Evolutionary conservation across 2,329 filamentous ascomycete species (phyloP).

Genomic region (Penicillium sp.): DNA sequence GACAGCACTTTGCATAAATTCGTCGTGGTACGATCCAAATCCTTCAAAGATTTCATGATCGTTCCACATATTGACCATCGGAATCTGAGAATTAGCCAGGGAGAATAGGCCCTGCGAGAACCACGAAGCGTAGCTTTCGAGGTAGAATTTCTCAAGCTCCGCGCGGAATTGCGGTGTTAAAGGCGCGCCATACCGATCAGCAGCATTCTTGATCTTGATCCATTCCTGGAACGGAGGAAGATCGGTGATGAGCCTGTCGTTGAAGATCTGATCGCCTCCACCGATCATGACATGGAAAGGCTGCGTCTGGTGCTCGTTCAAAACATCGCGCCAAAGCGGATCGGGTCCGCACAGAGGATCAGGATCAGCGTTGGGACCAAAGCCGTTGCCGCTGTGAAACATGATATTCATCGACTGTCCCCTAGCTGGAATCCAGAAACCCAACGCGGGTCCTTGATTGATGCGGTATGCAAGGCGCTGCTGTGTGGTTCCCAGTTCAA

Average conservation of each 20-base stretch:
- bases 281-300: conserved; percentile 99
- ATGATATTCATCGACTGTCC: conserved; percentile 94
- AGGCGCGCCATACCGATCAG: conserved; percentile 70
- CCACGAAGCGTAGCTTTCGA: conserved; percentile 86
- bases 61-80: conserved; percentile 98
- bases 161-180: conserved; percentile 79
- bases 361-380: conserved; percentile 71
- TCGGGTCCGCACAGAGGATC: conserved; percentile 85
- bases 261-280: conserved; percentile 95
- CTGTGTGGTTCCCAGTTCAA: conserved; percentile 73
- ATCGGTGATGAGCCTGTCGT: conserved; percentile 72
- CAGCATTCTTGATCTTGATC: conserved; percentile 71
- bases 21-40: conserved; percentile 85
- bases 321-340: conserved; percentile 91
- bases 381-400: conserved; percentile 98
- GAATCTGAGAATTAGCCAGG: conserved; percentile 89
- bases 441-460: conserved; percentile 79
- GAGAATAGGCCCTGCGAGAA: conserved; percentile 93
- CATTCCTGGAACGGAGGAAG: conserved; percentile 75
- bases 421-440: conserved; percentile 87
- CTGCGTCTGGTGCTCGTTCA: conserved; percentile 82
- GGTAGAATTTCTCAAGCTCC: conserved; percentile 81
- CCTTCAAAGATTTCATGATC: conserved; percentile 91
- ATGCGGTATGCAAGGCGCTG: conserved; percentile 91
- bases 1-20: conserved; percentile 84